Evolutionary conservation across 2,329 filamentous ascomycete genomes (phyloP).

Genomic region (Fusarium fujikuroi): DNA sequence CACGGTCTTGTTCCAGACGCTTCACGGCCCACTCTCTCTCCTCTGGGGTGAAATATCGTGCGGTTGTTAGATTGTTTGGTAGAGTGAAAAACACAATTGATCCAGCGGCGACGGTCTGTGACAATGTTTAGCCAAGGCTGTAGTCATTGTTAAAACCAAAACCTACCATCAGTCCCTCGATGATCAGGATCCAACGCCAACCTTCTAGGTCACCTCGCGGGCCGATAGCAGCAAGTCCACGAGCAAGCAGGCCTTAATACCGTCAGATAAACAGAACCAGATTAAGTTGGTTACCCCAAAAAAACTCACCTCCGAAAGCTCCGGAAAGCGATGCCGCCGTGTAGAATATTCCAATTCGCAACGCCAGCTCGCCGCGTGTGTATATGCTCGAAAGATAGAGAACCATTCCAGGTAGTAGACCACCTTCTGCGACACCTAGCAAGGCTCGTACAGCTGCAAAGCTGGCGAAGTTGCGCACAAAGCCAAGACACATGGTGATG

Average conservation of each 20-base stretch:
- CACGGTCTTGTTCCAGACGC: not conserved
- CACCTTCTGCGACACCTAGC: conserved; percentile 46
- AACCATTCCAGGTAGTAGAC: conserved; percentile 68
- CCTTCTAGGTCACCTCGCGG: not conserved
- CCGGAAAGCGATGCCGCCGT: conserved; percentile 60
- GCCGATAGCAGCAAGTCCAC: not conserved
- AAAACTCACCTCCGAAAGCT: not conserved
- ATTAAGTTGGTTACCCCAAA: accelerated
- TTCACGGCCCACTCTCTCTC: not conserved
- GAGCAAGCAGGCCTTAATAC: not conserved
- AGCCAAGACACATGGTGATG: conserved; percentile 67
- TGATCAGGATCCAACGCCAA: conserved; percentile 6
- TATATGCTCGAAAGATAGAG: conserved; percentile 74
- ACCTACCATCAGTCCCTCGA: not conserved
- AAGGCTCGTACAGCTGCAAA: conserved; percentile 60
- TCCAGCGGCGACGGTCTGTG: not conserved
- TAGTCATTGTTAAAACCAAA: accelerated
- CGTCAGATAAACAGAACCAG: not conserved
- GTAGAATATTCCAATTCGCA: conserved; percentile 75
- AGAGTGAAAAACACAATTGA: not conserved
- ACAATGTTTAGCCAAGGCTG: not conserved
- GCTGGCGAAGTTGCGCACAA: conserved; percentile 63
- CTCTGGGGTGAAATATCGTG: not conserved
- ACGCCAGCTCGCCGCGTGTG: conserved; percentile 66
- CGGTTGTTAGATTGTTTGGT: not conserved